Evolutionary conservation across 2,329 filamentous ascomycete genomes (phyloP).

Genomic region (Macrophomina pseudophaseolina): DNA sequence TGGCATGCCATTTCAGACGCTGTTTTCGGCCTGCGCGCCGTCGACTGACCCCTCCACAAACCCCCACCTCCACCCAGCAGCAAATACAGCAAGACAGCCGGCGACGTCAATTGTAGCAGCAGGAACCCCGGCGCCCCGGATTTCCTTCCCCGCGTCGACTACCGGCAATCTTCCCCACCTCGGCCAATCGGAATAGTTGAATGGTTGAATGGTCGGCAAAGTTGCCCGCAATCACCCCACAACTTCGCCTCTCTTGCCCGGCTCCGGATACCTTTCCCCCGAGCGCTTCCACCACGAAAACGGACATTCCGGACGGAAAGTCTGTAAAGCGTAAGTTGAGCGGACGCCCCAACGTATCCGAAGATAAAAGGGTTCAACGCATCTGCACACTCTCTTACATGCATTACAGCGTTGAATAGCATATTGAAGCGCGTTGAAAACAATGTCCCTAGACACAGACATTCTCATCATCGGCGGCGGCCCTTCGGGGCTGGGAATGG

Average conservation of each 20-base stretch:
- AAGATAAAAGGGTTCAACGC: background rate
- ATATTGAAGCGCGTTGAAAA: background rate
- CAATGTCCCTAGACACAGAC: slow-evolving; percentile 35
- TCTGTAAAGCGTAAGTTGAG: background rate
- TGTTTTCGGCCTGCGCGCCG: too few species aligned
- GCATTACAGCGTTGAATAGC: too few species aligned
- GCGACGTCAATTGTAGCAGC: too few species aligned
- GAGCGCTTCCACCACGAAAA: background rate
- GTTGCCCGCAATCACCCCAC: background rate
- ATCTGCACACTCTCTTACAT: too few species aligned
- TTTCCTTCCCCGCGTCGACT: too few species aligned
- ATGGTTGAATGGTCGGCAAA: background rate
- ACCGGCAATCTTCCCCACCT: too few species aligned
- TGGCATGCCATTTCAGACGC: too few species aligned
- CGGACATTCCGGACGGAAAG: background rate
- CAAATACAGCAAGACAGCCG: too few species aligned
- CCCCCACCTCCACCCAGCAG: too few species aligned
- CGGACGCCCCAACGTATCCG: background rate
- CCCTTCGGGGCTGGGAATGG: slow-evolving; percentile 53
- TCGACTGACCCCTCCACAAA: too few species aligned
- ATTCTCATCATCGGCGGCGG: slow-evolving; percentile 59
- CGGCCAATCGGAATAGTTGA: too few species aligned
- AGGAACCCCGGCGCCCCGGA: too few species aligned
- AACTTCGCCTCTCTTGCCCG: slow-evolving; percentile 1
- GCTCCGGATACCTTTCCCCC: background rate